Conservation (phyloP, 345 rosid species). For the Aethionema arabicum region DNA sequence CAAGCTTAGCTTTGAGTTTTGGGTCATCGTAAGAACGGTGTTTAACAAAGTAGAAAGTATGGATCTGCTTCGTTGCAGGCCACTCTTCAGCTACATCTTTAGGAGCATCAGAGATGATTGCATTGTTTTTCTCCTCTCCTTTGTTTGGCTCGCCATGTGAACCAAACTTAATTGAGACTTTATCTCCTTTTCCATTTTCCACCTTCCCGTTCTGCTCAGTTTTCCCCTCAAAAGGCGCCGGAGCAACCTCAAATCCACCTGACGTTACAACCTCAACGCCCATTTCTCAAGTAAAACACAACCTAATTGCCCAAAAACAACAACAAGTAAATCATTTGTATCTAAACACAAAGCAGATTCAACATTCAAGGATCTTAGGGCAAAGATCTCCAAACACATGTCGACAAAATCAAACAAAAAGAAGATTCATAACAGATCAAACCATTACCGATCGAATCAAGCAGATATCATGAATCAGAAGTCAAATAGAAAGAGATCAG, state of each 20-base stretch:
- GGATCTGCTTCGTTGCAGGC: conserved; percentile 71
- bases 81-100: conserved; percentile 76
- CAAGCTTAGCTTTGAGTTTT: conserved; percentile 57
- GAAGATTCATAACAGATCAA: conserved; percentile 18
- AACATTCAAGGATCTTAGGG: conserved; percentile 23
- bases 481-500: conserved; percentile 21
- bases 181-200: conserved; percentile 42
- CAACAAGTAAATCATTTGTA: background rate
- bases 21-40: conserved; percentile 60
- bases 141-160: conserved; percentile 52
- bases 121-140: conserved; percentile 45
- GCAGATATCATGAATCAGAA: conserved; percentile 3
- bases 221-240: conserved; percentile 49
- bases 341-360: background rate
- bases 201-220: conserved; percentile 52
- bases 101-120: conserved; percentile 45
- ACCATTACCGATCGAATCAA: conserved; percentile 17
- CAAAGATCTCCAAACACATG: conserved; percentile 6
- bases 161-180: conserved; percentile 54
- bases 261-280: conserved; percentile 63
- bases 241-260: conserved; percentile 67
- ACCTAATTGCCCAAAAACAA: conserved; percentile 13
- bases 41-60: conserved; percentile 60
- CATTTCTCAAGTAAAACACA: conserved; percentile 45
- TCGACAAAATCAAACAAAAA: conserved; percentile 15